Base-by-base conservation (phyloP, 805 yeast genomes). In the Blastobotrys robertii region DNA sequence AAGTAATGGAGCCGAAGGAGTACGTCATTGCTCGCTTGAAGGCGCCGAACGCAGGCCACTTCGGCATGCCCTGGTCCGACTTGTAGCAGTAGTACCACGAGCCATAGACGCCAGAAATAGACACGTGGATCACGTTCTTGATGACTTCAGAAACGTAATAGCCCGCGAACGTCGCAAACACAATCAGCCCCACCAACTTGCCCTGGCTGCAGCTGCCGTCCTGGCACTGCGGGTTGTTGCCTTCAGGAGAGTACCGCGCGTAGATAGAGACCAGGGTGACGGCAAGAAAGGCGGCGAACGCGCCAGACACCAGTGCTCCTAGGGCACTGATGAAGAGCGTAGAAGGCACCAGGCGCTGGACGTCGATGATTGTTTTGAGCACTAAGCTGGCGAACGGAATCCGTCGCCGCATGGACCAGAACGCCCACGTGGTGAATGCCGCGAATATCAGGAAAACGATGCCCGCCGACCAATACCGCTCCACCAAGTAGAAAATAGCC, bases 1-100 rank as follows among this genome's bases (percentile, higher is more conserved):
- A 82, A 58, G 94, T 82, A 43, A 88, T 81, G 2, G 95, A 83
- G 2, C 97, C 97, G 55, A 87, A 81, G 8, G 94, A 84, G 58
- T 79, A 82, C 3, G 95, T 82, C 62, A 84, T 61, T 1, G 95
- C 85, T 51, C 95, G 72, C 54, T 69, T 76, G 50, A 87, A 76
- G 2, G 95, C 80, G 2, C 92, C 87, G 47, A 79, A 65, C 1
- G 94, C 92, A 2, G 95, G 90, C 67, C 74, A 72, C 53, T 58
- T 70, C 29, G 95, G 95, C 66, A 76, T 80, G 2, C 87, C 87
- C 58, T 81, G 81, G 57, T 80, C 86, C 9, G 86, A 75, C 43
- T 70, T 69, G 13, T 82, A 73, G 61, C 83, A 73, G 62, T 85
- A 88, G 62, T 84, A 87, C 96, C 97, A 88, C 7, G 90, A 75